Evolutionary conservation across 176 grass and related monocot genomes (phyloP), one percentile per base, ranked within the genome.

Genomic region (Oryza brachyantha): DNA sequence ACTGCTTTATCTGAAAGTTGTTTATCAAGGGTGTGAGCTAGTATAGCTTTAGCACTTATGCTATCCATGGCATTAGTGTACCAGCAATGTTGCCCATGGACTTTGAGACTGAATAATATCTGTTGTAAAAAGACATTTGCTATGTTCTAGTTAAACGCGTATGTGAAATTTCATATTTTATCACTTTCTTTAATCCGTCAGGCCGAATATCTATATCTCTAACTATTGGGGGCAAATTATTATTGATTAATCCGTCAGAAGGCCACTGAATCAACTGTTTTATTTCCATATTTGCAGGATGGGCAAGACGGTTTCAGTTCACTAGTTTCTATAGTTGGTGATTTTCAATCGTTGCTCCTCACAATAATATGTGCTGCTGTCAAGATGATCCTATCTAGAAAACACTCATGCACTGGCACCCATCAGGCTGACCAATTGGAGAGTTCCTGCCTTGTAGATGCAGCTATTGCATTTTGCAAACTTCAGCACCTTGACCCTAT

Each of bases 401-500:
- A 92, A 79, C 74, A 77, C 31, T 79, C 83, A 17, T 80, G 73
- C 67, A 81, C 85, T 58, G 70, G 79, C 80, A 65, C 60, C 39
- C 64, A 88, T 81, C 88, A 92, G 36, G 75, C 79, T 82, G 89
- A 92, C 57, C 87, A 92, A 45, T 76, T 92, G 64, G 89, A 97
- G 70, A 92, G 79, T 66, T 88, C 77, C 79, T 97, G 91, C 81
- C 89, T 97, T 55, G 67, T 97, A 46, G 89, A 97, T 85, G 72
- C 95, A 41, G 92, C 92, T 29, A 94, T 94, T 87, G 87, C 87
- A 65, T 97, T 97, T 86, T 97, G 95, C 79, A 97, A 90, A 83
- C 87, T 97, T 75, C 95, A 97, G 79, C 95, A 97, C 57, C 80
- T 97, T 42, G 89, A 94, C 76, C 92, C 95, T 76, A 88, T 83